Conservation (phyloP, 2,329 filamentous ascomycete genomes). For the Camillea tinctor region DNA sequence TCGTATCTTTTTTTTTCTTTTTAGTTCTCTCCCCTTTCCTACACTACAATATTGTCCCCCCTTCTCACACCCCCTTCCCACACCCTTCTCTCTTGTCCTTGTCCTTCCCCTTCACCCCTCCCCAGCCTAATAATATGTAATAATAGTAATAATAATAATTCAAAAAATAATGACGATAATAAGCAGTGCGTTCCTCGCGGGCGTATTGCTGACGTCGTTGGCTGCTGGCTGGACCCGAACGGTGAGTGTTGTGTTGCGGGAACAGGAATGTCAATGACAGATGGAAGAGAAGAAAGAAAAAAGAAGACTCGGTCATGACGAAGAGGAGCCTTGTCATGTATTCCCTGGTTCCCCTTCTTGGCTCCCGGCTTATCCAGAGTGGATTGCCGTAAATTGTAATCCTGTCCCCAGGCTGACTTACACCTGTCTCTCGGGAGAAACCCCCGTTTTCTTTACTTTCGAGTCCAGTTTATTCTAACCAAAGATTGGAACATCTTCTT, state of each 20-base stretch:
- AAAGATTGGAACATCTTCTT: not conserved
- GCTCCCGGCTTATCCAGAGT: not conserved
- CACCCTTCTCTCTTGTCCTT: too few relatives aligned
- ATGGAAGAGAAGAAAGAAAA: too few relatives aligned
- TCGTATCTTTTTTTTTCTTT: not conserved
- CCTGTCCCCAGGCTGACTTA: not conserved
- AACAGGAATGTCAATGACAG: too few relatives aligned
- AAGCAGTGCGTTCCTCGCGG: not conserved
- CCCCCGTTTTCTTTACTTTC: not conserved
- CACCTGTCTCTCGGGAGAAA: not conserved
- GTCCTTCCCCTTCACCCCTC: too few relatives aligned
- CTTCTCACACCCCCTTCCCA: too few relatives aligned
- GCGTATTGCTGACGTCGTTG: conserved; percentile 19
- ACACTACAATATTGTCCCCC: too few relatives aligned
- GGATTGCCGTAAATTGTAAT: not conserved
- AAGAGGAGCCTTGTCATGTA: not conserved
- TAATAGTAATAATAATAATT: not conserved
- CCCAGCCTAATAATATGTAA: too few relatives aligned
- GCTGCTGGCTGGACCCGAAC: not conserved
- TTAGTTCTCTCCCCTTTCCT: too few relatives aligned
- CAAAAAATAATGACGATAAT: not conserved
- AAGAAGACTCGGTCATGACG: not conserved
- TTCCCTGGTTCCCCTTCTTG: not conserved
- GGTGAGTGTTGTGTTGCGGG: not conserved
- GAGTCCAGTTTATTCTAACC: not conserved